phyloP scores from a whole-genome alignment of 2,329 filamentous ascomycete species.

The Apiospora koreana region DNA sequence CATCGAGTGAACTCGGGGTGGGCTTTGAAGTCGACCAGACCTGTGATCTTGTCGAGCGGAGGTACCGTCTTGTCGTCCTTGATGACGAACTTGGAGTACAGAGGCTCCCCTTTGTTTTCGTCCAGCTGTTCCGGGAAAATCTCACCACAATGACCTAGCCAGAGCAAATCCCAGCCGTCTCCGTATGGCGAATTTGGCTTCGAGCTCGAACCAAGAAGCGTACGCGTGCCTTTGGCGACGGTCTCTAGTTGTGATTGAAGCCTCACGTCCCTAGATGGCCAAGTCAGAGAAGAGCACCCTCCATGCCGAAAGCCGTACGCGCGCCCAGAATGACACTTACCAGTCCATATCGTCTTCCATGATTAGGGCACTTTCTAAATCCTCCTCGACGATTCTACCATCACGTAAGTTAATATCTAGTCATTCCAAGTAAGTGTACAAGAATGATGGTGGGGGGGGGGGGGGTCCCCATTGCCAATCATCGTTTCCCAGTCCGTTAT shows the following conservation, averaged over 20 bases:
- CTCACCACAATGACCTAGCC: conserved; percentile 39
- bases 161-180: conserved; percentile 39
- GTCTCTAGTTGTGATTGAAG: conserved; percentile 34
- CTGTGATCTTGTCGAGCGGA: conserved; percentile 13
- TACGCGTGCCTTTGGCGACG: conserved; percentile 32
- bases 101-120: conserved; percentile 14
- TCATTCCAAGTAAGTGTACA: neutral
- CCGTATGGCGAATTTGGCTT: conserved; percentile 13
- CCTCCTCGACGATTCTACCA: conserved; percentile 35
- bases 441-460: neutral
- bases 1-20: conserved; percentile 16
- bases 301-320: neutral
- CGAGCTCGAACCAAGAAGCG: conserved; percentile 20
- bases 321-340: neutral
- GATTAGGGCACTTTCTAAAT: conserved; percentile 37
- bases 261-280: conserved; percentile 31
- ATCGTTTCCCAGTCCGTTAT: neutral
- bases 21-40: conserved; percentile 13
- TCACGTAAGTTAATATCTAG: neutral
- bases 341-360: conserved; percentile 44
- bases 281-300: neutral
- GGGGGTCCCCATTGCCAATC: neutral
- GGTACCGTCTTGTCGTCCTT: conserved; percentile 18
- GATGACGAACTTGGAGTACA: conserved; percentile 17
- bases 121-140: conserved; percentile 18